Evolutionary conservation across 345 rosid species (phyloP).

Genomic region (Adansonia digitata): DNA sequence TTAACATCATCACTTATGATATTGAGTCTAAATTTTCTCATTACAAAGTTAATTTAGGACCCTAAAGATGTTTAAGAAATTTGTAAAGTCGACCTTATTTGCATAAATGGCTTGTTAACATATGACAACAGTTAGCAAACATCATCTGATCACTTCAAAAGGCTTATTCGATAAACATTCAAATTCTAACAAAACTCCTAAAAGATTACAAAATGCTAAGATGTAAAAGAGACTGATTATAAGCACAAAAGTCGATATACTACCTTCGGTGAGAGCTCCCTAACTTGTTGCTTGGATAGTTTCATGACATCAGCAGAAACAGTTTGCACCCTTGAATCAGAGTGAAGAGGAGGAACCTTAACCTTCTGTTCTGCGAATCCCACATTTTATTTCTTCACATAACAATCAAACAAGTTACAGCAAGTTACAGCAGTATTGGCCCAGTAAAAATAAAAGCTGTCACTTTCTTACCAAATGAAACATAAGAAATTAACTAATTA

Average conservation of each 20-base stretch:
- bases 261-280: constrained; percentile 78
- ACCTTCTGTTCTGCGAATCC: constrained; percentile 82
- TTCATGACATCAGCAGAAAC: constrained; percentile 72
- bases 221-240: background rate
- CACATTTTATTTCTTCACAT: constrained; percentile 15
- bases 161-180: background rate
- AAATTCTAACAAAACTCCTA: background rate
- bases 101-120: background rate
- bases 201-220: background rate
- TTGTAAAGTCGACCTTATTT: background rate
- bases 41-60: background rate
- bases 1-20: no score
- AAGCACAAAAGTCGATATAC: background rate
- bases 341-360: constrained; percentile 74
- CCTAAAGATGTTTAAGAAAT: background rate
- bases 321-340: constrained; percentile 81
- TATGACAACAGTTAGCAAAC: background rate
- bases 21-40: background rate
- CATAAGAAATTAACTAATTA: background rate
- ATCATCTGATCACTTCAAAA: background rate
- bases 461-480: background rate
- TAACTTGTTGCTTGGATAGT: constrained; percentile 48
- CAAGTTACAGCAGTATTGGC: background rate
- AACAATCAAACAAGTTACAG: constrained; percentile 21
- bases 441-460: background rate